A percentile compares a stretch with the other conserved stretches of the same genome.
These are phyloP conservation scores for Laburnicola sp. DNA, from an alignment of 2,329 filamentous ascomycete species.

Conservation along the genomic window DNA sequence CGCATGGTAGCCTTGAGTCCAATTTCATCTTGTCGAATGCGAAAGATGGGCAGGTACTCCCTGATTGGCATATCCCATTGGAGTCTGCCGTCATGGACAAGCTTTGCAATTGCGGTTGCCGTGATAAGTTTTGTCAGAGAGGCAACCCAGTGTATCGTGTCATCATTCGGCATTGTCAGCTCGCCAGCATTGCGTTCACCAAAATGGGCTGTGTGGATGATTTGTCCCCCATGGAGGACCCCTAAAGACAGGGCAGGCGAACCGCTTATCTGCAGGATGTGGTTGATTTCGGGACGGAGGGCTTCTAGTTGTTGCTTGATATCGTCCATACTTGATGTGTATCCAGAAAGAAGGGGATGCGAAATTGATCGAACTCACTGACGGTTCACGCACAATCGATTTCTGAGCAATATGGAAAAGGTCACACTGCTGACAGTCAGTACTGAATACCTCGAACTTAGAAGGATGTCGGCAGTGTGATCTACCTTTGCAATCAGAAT, in stretches of 20 bases:
- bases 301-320: slow-evolving; percentile 4
- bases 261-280: slow-evolving; percentile 9
- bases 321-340: neutral
- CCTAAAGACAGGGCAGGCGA: slow-evolving; percentile 18
- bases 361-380: no score
- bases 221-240: slow-evolving; percentile 15
- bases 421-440: no score
- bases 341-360: neutral
- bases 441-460: no score
- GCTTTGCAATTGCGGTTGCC: slow-evolving; percentile 10
- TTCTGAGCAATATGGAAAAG: no score
- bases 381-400: no score
- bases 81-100: slow-evolving; percentile 16
- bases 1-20: slow-evolving; percentile 12
- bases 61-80: slow-evolving; percentile 20
- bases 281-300: slow-evolving; percentile 1
- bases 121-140: slow-evolving; percentile 14
- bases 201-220: slow-evolving; percentile 16
- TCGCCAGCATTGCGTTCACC: slow-evolving; percentile 7
- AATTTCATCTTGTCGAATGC: slow-evolving; percentile 15
- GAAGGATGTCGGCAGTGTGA: no score
- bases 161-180: slow-evolving; percentile 3
- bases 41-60: slow-evolving; percentile 18
- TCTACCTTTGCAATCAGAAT: no score
- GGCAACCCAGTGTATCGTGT: slow-evolving; percentile 16